These are phyloP conservation scores for Rhodotorula sp. DNA, from an alignment of 1,284 basidiomycete species.

Conservation along the genomic window DNA sequence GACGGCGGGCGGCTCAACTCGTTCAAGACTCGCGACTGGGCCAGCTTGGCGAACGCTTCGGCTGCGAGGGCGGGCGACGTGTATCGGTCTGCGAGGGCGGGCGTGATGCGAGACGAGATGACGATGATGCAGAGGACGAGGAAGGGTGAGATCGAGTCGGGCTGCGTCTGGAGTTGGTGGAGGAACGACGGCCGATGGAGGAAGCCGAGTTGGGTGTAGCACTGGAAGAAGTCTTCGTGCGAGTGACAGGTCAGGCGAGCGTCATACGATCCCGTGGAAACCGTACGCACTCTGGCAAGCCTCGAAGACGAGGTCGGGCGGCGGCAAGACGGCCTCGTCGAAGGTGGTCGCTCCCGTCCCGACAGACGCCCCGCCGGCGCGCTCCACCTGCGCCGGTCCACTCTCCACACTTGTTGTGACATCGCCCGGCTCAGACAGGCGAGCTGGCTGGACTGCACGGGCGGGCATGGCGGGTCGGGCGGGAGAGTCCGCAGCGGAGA, in stretches of 20 bases:
- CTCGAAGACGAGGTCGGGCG: neutral
- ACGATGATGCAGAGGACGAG: constrained; percentile 7
- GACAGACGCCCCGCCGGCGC: neutral
- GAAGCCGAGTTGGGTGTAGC: constrained; percentile 16
- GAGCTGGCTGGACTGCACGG: neutral
- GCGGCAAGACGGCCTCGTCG: neutral
- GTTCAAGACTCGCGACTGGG: neutral
- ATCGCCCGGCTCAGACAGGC: neutral
- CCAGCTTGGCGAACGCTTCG: neutral
- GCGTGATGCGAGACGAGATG: neutral
- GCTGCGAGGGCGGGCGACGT: neutral
- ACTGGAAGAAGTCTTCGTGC: neutral
- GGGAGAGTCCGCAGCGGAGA: no score
- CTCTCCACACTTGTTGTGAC: neutral
- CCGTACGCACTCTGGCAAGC: neutral
- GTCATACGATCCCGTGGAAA: no score
- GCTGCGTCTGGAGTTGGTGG: neutral
- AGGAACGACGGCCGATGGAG: constrained; percentile 18
- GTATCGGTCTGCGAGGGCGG: neutral
- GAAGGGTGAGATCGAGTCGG: constrained; percentile 4
- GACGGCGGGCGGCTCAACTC: neutral
- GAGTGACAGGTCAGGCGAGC: neutral
- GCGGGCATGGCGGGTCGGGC: no score
- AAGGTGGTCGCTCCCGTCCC: neutral
- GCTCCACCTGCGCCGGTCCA: neutral